These are phyloP conservation scores for Neurospora tetraspora DNA, from an alignment of 495 filamentous ascomycete species.

Conservation along the genomic window DNA sequence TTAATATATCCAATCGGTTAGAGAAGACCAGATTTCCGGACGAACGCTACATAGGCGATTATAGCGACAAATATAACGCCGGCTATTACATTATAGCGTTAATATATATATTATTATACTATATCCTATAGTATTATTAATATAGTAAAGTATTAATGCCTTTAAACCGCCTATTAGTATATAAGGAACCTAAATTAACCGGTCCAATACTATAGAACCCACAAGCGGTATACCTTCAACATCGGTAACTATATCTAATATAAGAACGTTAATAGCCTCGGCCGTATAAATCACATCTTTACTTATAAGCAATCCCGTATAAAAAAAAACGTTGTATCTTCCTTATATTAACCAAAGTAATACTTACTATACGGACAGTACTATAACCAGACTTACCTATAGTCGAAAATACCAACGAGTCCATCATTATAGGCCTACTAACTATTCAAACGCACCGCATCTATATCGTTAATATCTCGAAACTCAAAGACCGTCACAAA, in stretches of 20 bases:
- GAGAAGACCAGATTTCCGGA: neutral
- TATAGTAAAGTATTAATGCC: neutral
- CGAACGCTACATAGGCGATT: neutral
- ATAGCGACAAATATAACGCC: neutral
- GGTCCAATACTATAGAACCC: too few relatives aligned
- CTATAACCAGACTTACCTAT: neutral
- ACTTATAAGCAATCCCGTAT: neutral
- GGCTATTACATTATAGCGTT: neutral
- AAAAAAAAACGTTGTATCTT: neutral
- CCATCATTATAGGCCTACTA: neutral
- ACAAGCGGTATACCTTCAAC: neutral
- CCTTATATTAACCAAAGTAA: too few relatives aligned
- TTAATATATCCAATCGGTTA: neutral
- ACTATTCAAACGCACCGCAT: neutral
- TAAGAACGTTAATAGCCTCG: neutral
- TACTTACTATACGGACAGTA: neutral
- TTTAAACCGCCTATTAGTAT: neutral
- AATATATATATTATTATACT: neutral
- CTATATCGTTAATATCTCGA: neutral
- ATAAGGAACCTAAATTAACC: neutral
- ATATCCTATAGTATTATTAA: neutral
- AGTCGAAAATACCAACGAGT: neutral
- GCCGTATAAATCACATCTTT: neutral
- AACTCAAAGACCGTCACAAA: neutral
- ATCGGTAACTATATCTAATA: neutral